Percentiles rank a stretch among this genome's conserved stretches.
Conservation (phyloP, 495 filamentous ascomycete species). For the Ascobolus immersus region DNA sequence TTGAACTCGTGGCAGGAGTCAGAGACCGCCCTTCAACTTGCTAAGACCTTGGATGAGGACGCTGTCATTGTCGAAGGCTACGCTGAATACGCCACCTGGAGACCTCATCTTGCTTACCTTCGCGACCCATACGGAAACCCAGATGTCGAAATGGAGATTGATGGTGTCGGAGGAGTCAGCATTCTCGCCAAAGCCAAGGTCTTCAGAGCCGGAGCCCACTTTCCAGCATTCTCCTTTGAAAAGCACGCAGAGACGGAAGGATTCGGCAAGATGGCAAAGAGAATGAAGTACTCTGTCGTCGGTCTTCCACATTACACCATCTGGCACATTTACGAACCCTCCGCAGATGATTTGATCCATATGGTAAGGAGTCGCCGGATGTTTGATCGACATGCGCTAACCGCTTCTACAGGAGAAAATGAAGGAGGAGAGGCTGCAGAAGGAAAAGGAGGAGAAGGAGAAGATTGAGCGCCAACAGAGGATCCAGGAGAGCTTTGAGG, state of each 20-base stretch:
- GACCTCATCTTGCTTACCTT: slow-evolving; percentile 89
- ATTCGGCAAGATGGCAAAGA: slow-evolving; percentile 98
- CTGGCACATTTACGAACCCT: slow-evolving; percentile 98
- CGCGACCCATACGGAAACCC: slow-evolving; percentile 93
- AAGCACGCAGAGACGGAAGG: slow-evolving; percentile 97
- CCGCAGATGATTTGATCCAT: slow-evolving; percentile 83
- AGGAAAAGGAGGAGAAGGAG: slow-evolving; percentile 48
- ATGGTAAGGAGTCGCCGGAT: slow-evolving; percentile 43
- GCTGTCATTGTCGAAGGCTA: slow-evolving; percentile 98
- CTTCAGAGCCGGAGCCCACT: slow-evolving; percentile 84
- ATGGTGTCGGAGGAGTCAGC: slow-evolving; percentile 90
- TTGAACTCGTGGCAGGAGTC: slow-evolving; percentile 99
- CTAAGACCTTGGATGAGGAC: slow-evolving; percentile 89
- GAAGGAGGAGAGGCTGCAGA: slow-evolving; percentile 50
- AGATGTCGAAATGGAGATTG: slow-evolving; percentile 99
- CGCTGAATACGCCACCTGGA: slow-evolving; percentile 96
- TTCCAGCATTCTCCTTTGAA: slow-evolving; percentile 95
- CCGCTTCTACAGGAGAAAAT: slow-evolving; percentile 34
- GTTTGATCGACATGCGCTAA: background rate
- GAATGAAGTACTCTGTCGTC: slow-evolving; percentile 88
- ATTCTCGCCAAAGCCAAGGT: slow-evolving; percentile 91
- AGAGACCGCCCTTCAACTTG: slow-evolving; percentile 78
- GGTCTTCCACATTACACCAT: slow-evolving; percentile 96
- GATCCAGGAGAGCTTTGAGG: slow-evolving; percentile 45
- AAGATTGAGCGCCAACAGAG: slow-evolving; percentile 36